phyloP scores from a whole-genome alignment of 441 rosid species.

The Francoa sonchifolia region DNA sequence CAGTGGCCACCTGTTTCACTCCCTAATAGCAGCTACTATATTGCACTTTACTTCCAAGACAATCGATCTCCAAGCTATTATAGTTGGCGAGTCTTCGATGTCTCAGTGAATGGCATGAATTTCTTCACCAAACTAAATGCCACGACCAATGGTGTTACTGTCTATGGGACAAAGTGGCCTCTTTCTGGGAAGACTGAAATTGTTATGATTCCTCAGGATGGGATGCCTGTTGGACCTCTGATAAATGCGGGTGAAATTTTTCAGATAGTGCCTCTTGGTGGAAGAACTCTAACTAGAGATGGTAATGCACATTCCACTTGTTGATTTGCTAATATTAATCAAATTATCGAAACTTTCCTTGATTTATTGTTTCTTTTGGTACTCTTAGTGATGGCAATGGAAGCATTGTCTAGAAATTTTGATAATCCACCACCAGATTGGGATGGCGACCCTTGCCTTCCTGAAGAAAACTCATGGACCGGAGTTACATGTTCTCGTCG shows the following conservation, averaged over 20 bases:
- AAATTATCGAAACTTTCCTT: background rate
- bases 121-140: slow-evolving; percentile 50
- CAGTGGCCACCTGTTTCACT: slow-evolving; percentile 55
- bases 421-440: slow-evolving; percentile 69
- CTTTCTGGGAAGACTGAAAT: slow-evolving; percentile 57
- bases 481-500: slow-evolving; percentile 54
- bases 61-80: slow-evolving; percentile 32
- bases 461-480: slow-evolving; percentile 72
- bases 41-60: slow-evolving; percentile 83
- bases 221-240: slow-evolving; percentile 39
- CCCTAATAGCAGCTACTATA: slow-evolving; percentile 48
- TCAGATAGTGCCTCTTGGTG: slow-evolving; percentile 58
- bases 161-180: slow-evolving; percentile 60
- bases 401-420: slow-evolving; percentile 42
- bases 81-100: slow-evolving; percentile 70
- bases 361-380: background rate
- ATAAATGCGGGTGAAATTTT: slow-evolving; percentile 75
- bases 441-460: slow-evolving; percentile 88
- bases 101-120: slow-evolving; percentile 44
- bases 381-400: slow-evolving; percentile 47
- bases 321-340: background rate
- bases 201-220: slow-evolving; percentile 33
- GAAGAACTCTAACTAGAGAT: slow-evolving; percentile 50
- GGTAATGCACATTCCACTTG: slow-evolving; percentile 26
- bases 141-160: slow-evolving; percentile 48